phyloP scores from a whole-genome alignment of 2,329 filamentous ascomycete genomes.

The Thielaviopsis ethacetica region DNA sequence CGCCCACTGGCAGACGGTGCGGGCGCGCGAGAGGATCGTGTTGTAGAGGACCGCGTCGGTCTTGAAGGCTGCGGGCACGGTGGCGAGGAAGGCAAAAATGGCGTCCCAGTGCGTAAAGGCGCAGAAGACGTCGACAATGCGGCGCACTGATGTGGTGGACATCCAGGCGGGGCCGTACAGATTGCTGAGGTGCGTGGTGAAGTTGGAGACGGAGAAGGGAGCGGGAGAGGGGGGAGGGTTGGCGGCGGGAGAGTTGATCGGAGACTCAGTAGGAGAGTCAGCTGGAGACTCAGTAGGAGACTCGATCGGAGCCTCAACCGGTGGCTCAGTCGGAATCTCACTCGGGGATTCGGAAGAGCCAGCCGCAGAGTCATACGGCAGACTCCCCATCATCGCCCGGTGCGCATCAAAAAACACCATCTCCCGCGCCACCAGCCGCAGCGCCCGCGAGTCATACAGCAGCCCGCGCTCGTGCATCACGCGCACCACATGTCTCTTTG shows the following conservation, averaged over 20 bases:
- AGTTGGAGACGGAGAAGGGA: slow-evolving; percentile 13
- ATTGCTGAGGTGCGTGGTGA: slow-evolving; percentile 24
- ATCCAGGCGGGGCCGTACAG: slow-evolving; percentile 33
- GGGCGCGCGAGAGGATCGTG: slow-evolving; percentile 8
- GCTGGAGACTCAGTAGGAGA: too few relatives aligned
- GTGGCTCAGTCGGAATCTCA: too few relatives aligned
- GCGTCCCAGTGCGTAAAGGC: slow-evolving; percentile 19
- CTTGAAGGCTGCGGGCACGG: background rate
- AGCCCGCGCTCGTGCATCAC: slow-evolving; percentile 30
- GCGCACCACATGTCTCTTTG: slow-evolving; percentile 28
- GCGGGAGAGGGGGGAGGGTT: background rate
- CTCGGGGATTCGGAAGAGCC: background rate
- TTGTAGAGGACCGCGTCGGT: slow-evolving; percentile 6
- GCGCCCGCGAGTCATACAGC: slow-evolving; percentile 22
- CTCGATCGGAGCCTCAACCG: too few relatives aligned
- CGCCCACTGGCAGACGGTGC: background rate
- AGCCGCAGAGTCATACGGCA: background rate
- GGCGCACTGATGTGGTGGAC: slow-evolving; percentile 20
- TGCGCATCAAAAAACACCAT: slow-evolving; percentile 29
- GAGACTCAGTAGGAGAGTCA: too few relatives aligned
- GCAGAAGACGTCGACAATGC: slow-evolving; percentile 27
- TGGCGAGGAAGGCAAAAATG: background rate
- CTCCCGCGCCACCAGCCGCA: slow-evolving; percentile 23
- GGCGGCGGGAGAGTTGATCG: too few relatives aligned
- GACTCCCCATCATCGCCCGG: slow-evolving; percentile 21